Conservation (phyloP, 2,329 filamentous ascomycete species). For the Bipolaris cookei region DNA sequence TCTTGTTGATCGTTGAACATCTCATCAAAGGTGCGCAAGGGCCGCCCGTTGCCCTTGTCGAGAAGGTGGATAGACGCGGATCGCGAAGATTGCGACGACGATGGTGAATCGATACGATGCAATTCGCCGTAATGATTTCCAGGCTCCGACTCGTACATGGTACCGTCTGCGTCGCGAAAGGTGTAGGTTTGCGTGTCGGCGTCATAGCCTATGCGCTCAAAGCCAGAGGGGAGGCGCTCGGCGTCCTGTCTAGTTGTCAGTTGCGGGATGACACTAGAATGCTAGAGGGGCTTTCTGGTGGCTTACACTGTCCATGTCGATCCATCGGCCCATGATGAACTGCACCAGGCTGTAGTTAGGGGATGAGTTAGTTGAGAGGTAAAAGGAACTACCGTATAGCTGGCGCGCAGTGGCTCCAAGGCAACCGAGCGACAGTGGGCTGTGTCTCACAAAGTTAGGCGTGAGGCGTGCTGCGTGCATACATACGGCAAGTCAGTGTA, state of each 20-base stretch:
- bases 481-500: neutral
- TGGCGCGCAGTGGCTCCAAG: neutral
- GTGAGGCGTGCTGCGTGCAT: neutral
- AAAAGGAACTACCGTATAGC: neutral
- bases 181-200: conserved; percentile 62
- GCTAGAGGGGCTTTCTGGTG: neutral
- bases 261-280: neutral
- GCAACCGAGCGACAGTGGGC: no score
- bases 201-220: conserved; percentile 63
- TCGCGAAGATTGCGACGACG: neutral
- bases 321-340: conserved; percentile 35
- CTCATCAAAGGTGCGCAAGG: conserved; percentile 20
- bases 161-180: conserved; percentile 58
- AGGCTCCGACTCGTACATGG: conserved; percentile 58
- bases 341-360: neutral
- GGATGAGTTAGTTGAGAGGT: neutral
- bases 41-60: neutral
- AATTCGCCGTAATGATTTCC: conserved; percentile 60
- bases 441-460: no score
- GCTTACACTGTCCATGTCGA: conserved; percentile 32
- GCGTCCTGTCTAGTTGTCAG: conserved; percentile 48
- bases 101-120: conserved; percentile 21
- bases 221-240: conserved; percentile 62
- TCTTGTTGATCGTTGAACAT: conserved; percentile 19
- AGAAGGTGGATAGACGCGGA: neutral